Base-by-base conservation (phyloP, 768 basidiomycete species). In the Trametes maxima region DNA sequence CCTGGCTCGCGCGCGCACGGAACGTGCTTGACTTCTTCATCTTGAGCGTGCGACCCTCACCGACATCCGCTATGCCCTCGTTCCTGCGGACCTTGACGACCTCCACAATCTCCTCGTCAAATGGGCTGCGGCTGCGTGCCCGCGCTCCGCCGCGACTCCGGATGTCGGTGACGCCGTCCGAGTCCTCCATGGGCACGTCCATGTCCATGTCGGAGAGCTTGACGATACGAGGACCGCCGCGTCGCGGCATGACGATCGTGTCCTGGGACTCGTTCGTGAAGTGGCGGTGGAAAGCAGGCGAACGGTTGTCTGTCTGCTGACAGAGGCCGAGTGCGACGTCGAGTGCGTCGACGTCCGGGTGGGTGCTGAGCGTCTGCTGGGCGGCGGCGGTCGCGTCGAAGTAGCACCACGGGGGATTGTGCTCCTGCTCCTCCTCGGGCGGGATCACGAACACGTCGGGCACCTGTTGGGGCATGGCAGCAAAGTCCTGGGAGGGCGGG, bases 381-480 rank as follows among this genome's bases (percentile, higher is more conserved):
- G 58, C 60, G 22, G 68, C 73, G 33, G 69, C 55, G 10, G 58
- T 52, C 5, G 73, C 75, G 46, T 77, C 71, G 52, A 74, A 77
- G 36, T 70, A 74, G 46, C 69, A 72, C 58, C 67, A 76, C 2
- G 76, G 76, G 16, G 72, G 74, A 17, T 69, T 71, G 12, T 69
- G 66, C 5, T 66, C 65, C 40, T 74, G 73, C 55, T 77, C 75
- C 44, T 76, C 76, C 59, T 77, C 75, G 16, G 76, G 76, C 8
- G 76, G 74, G 25, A 70, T 70, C 16, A 77, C 73, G 61, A 74
- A 68, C 17, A 77, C 76, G 50, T 74, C 67, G 5, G 76, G 76
- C 36, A 62, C 44, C 11, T 25, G 60, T 22, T 67, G 62, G 37
- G 65, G 63, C 57, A 68, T 64, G 47, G 67, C 65, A 5, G 14